Percentiles rank a stretch among this genome's conserved stretches.
phyloP scores from a whole-genome alignment of 2,329 filamentous ascomycete species.

The Fusarium buharicum region DNA sequence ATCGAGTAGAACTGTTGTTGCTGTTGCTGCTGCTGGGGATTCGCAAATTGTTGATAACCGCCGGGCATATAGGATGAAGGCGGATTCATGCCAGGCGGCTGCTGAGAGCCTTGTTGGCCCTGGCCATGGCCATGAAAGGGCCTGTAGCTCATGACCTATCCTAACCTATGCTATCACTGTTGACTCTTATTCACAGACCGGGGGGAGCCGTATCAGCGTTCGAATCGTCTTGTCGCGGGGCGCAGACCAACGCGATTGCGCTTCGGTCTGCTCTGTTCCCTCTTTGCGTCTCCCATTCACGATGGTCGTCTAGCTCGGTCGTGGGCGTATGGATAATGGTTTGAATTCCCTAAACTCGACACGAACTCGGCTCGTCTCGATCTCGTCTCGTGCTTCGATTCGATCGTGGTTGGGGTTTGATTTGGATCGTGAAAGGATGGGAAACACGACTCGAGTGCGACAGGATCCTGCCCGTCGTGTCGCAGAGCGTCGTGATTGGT shows the following conservation, averaged over 20 bases:
- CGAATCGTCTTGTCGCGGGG: conserved; percentile 41
- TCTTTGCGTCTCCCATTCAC: conserved; percentile 22
- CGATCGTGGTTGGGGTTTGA: conserved; percentile 28
- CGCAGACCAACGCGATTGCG: conserved; percentile 45
- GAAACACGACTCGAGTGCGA: conserved; percentile 39
- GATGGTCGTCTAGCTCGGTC: conserved; percentile 8
- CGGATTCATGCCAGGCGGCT: conserved; percentile 40
- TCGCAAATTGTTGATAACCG: conserved; percentile 45
- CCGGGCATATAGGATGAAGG: conserved; percentile 34
- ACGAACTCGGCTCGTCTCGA: conserved; percentile 4
- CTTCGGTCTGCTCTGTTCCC: conserved; percentile 35
- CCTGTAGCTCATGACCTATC: conserved; percentile 52
- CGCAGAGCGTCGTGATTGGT: conserved; percentile 40
- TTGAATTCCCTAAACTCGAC: background rate
- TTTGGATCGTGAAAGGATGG: conserved; percentile 31
- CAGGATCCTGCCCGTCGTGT: conserved; percentile 39
- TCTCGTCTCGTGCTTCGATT: conserved; percentile 18
- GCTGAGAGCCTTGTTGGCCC: conserved; percentile 45
- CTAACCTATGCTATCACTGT: conserved; percentile 15
- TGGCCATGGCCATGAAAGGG: conserved; percentile 46
- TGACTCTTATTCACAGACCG: background rate
- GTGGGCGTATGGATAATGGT: conserved; percentile 1
- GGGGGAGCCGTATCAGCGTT: conserved; percentile 29
- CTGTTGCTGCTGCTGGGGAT: conserved; percentile 44
- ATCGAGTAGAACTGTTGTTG: conserved; percentile 44